phyloP scores from a whole-genome alignment of 495 filamentous ascomycete genomes.

The Neurospora pannonica region DNA sequence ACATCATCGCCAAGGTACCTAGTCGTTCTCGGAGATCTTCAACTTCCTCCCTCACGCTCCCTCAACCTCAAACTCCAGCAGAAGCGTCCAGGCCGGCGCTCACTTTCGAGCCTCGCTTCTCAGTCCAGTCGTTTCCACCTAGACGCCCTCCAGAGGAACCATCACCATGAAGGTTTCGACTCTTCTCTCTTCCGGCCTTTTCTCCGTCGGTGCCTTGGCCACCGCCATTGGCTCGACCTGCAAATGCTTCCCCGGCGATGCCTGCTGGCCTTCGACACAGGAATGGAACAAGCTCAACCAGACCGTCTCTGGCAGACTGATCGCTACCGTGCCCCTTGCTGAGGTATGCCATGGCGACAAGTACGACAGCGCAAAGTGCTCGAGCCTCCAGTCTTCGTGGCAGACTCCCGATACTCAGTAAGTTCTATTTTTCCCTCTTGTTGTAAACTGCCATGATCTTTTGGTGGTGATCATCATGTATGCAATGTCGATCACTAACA shows the following conservation, averaged over 20 bases:
- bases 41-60: neutral
- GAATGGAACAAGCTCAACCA: constrained; percentile 37
- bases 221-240: constrained; percentile 17
- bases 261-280: constrained; percentile 32
- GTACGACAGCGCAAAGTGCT: constrained; percentile 18
- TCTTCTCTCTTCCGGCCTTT: constrained; percentile 11
- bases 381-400: constrained; percentile 15
- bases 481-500: constrained; percentile 11
- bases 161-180: constrained; percentile 11
- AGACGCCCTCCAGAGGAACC: constrained; percentile 1
- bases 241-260: constrained; percentile 45
- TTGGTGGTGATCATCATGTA: neutral
- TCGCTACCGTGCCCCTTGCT: constrained; percentile 42
- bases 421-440: constrained; percentile 3
- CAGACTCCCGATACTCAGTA: constrained; percentile 23
- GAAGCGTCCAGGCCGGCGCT: neutral
- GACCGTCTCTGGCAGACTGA: constrained; percentile 34
- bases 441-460: neutral
- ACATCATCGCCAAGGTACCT: neutral
- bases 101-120: neutral
- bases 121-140: neutral
- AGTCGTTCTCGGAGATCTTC: neutral
- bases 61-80: neutral
- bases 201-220: constrained; percentile 9
- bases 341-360: constrained; percentile 36